Conservation (phyloP, 2,329 filamentous ascomycete genomes). For the Amylocarpus encephaloides region DNA sequence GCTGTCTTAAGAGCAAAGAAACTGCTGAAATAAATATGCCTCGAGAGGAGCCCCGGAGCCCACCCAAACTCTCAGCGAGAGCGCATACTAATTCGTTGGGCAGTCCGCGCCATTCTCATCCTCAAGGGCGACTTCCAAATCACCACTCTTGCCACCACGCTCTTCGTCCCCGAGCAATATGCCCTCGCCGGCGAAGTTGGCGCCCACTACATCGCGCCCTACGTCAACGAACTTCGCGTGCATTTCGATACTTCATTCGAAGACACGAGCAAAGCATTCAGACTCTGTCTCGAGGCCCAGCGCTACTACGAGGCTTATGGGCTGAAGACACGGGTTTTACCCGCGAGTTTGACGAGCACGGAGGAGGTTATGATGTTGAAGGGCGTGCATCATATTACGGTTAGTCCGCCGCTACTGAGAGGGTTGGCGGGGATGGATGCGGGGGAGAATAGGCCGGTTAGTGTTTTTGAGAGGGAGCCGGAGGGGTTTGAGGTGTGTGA, state of each 20-base stretch:
- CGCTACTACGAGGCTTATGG: conserved; percentile 40
- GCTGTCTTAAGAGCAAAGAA: too few relatives aligned
- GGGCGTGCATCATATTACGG: conserved; percentile 52
- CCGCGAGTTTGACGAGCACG: conserved; percentile 50
- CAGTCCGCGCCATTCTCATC: conserved; percentile 50
- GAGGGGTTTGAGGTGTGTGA: not conserved
- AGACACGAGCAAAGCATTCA: conserved; percentile 38
- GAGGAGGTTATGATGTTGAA: conserved; percentile 53
- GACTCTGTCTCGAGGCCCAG: conserved; percentile 42
- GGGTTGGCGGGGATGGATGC: conserved; percentile 13
- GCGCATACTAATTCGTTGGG: too few relatives aligned
- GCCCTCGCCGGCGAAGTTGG: conserved; percentile 49
- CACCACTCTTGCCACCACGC: conserved; percentile 54
- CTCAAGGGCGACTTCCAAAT: conserved; percentile 47
- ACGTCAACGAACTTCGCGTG: conserved; percentile 59
- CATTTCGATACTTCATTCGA: conserved; percentile 48
- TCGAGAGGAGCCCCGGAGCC: too few relatives aligned
- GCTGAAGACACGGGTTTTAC: conserved; percentile 44
- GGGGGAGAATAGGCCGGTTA: conserved; percentile 4
- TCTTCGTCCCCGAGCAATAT: conserved; percentile 58
- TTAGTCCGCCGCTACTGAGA: conserved; percentile 46
- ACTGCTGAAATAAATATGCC: too few relatives aligned
- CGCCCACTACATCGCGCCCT: conserved; percentile 59
- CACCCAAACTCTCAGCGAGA: too few relatives aligned
- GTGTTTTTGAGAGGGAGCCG: conserved; percentile 18